Evolutionary conservation across 1,284 basidiomycete genomes (phyloP).

Genomic region (Pseudozyma hubeiensis): DNA sequence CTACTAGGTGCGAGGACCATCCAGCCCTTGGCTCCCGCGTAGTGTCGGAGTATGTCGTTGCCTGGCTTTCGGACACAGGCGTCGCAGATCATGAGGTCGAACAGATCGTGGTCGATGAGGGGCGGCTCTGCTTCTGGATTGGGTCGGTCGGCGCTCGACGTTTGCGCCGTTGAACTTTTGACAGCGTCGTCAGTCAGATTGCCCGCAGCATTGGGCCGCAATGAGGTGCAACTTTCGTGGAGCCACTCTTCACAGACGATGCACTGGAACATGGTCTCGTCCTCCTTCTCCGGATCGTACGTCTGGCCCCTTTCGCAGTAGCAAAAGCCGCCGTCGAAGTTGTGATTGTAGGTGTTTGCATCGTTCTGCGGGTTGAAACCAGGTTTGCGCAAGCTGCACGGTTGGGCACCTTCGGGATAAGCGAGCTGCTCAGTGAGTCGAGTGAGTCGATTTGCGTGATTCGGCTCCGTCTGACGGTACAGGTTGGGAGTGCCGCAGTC

Average conservation of each 20-base stretch:
- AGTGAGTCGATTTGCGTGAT: conserved; percentile 10
- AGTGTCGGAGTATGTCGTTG: conserved; percentile 47
- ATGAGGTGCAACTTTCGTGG: conserved; percentile 67
- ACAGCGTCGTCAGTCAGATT: no score
- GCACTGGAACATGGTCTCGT: conserved; percentile 70
- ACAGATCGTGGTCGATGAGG: conserved; percentile 56
- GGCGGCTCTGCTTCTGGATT: conserved; percentile 29
- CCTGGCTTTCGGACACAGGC: conserved; percentile 53
- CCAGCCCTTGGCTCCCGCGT: conserved; percentile 60
- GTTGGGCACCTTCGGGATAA: conserved; percentile 39
- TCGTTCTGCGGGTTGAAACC: conserved; percentile 62
- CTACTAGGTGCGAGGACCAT: conserved; percentile 34
- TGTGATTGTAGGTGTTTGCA: conserved; percentile 65
- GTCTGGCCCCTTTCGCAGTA: conserved; percentile 65
- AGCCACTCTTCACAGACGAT: conserved; percentile 70
- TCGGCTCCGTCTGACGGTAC: conserved; percentile 40
- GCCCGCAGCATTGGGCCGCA: conserved; percentile 20
- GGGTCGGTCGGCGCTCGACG: neutral
- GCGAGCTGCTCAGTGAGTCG: conserved; percentile 26
- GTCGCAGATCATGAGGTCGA: conserved; percentile 65
- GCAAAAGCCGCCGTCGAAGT: conserved; percentile 70
- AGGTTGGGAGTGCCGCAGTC: conserved; percentile 66
- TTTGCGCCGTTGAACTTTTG: neutral
- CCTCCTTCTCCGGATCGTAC: conserved; percentile 70
- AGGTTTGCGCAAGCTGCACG: conserved; percentile 52